These are phyloP conservation scores for Phaeosphaeria sp. DNA, from an alignment of 2,329 filamentous ascomycete species.

Conservation along the genomic window DNA sequence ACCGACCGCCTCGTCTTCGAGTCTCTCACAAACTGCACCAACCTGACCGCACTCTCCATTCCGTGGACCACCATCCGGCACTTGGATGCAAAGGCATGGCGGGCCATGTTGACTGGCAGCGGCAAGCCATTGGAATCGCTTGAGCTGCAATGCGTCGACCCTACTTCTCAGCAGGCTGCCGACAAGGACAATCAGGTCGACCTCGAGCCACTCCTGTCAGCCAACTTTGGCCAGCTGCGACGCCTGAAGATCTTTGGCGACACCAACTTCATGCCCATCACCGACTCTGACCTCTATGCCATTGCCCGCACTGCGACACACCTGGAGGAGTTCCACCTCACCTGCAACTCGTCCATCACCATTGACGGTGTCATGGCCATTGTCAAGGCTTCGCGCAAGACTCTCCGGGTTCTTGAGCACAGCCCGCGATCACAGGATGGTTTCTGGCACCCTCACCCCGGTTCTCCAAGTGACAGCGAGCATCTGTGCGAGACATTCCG, in stretches of 20 bases:
- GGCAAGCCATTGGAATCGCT: constrained; percentile 56
- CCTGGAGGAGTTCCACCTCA: constrained; percentile 61
- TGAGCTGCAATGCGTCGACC: constrained; percentile 59
- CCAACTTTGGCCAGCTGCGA: constrained; percentile 58
- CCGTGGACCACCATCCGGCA: constrained; percentile 62
- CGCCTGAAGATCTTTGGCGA: constrained; percentile 63
- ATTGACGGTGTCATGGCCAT: constrained; percentile 61
- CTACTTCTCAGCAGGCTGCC: constrained; percentile 54
- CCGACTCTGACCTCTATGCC: constrained; percentile 56
- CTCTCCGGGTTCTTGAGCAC: constrained; percentile 60
- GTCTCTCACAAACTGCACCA: constrained; percentile 55
- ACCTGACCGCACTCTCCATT: constrained; percentile 56
- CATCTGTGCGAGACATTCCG: constrained; percentile 58
- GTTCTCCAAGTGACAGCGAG: constrained; percentile 51
- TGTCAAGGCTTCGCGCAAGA: constrained; percentile 56
- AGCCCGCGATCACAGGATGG: constrained; percentile 60
- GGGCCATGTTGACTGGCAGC: constrained; percentile 53
- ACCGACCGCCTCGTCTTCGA: constrained; percentile 58
- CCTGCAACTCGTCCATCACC: constrained; percentile 60
- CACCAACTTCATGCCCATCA: constrained; percentile 60
- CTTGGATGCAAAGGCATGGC: constrained; percentile 56
- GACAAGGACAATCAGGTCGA: constrained; percentile 51
- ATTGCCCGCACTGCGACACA: constrained; percentile 60
- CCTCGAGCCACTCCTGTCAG: constrained; percentile 53
- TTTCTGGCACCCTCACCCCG: constrained; percentile 59